Conservation (phyloP, 2,329 filamentous ascomycete genomes). For the Claviceps sp. region DNA sequence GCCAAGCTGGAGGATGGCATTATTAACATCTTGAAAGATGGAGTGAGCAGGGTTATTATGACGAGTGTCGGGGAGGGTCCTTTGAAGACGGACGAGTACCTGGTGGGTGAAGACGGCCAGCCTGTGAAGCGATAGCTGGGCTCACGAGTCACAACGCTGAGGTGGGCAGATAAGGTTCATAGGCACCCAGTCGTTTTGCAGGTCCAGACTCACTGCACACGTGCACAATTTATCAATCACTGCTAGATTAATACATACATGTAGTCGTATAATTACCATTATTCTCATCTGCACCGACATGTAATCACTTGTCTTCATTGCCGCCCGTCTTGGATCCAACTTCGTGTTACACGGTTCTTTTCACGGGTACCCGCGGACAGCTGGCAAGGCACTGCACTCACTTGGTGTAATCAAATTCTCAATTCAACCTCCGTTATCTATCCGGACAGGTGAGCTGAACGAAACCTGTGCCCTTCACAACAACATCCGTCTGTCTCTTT, state of each 20-base stretch:
- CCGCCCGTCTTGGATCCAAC: no score
- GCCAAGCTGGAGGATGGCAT: slow-evolving; percentile 52
- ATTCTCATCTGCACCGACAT: no score
- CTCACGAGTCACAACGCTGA: not conserved
- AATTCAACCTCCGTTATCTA: not conserved
- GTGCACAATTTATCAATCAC: no score
- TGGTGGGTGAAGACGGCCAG: slow-evolving; percentile 56
- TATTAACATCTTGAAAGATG: slow-evolving; percentile 55
- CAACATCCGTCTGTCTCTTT: not conserved
- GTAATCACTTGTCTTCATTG: no score
- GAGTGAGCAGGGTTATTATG: slow-evolving; percentile 79
- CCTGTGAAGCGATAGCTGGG: slow-evolving; percentile 20
- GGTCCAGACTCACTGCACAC: not conserved
- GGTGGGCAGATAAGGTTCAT: not conserved
- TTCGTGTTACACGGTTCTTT: not conserved
- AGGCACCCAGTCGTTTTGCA: not conserved
- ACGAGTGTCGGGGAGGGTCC: slow-evolving; percentile 88
- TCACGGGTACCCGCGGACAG: slow-evolving; percentile 1
- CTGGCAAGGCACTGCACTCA: slow-evolving; percentile 1
- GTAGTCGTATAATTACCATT: no score
- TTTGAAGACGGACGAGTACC: slow-evolving; percentile 60
- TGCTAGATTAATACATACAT: no score
- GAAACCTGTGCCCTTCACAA: not conserved
- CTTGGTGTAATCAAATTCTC: not conserved
- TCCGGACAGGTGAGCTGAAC: not conserved